A percentile compares a stretch with the other conserved stretches of the same genome.
Evolutionary conservation across 495 filamentous ascomycete species (phyloP).

Genomic region (Penicillium subrubescens): DNA sequence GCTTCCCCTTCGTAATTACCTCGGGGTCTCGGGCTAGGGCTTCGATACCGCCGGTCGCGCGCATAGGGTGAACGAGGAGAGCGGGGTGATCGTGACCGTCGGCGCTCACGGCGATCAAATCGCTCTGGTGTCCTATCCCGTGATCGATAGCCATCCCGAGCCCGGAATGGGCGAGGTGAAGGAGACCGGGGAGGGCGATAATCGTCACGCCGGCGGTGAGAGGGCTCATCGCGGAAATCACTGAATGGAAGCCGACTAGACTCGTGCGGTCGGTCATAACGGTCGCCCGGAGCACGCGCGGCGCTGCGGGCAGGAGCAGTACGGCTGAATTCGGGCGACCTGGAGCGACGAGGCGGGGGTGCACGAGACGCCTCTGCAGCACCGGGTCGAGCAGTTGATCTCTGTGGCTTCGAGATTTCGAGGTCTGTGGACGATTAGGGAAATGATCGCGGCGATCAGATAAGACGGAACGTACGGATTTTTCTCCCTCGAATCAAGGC

Average conservation of each 20-base stretch:
- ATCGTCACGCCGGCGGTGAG: constrained; percentile 58
- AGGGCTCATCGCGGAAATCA: constrained; percentile 53
- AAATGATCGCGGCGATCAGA: neutral
- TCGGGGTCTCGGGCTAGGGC: constrained; percentile 62
- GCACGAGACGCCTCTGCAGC: constrained; percentile 43
- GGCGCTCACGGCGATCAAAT: constrained; percentile 60
- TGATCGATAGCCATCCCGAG: constrained; percentile 70
- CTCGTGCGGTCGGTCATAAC: constrained; percentile 48
- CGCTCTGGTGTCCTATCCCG: constrained; percentile 58
- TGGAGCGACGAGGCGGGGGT: constrained; percentile 56
- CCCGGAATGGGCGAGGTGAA: constrained; percentile 59
- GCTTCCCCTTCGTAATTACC: constrained; percentile 57
- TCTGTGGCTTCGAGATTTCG: constrained; percentile 88
- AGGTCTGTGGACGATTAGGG: constrained; percentile 62
- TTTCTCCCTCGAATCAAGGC: constrained; percentile 76
- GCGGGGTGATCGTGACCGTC: constrained; percentile 66
- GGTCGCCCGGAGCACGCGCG: constrained; percentile 39
- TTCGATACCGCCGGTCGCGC: constrained; percentile 64
- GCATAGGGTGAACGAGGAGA: constrained; percentile 58
- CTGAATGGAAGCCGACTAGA: constrained; percentile 42
- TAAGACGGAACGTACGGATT: constrained; percentile 72
- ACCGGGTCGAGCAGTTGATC: constrained; percentile 61
- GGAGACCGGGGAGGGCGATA: constrained; percentile 65
- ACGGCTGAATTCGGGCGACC: constrained; percentile 70
- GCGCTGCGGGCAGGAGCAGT: constrained; percentile 43